phyloP scores from a whole-genome alignment of 1,139 yeast genomes.

The Nadsonia commutata region DNA sequence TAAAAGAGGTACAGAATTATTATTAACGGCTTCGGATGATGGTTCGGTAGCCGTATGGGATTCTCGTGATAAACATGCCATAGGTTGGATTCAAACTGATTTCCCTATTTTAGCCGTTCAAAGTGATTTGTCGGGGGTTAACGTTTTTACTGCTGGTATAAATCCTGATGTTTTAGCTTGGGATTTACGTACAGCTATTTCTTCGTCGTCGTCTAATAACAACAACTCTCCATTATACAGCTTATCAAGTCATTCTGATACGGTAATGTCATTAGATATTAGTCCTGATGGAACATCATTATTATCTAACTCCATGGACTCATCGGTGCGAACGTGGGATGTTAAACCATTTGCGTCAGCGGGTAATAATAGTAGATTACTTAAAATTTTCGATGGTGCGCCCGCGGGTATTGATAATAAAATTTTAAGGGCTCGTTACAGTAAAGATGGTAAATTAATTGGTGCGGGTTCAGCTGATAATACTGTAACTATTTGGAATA shows the following conservation, averaged over 20 bases:
- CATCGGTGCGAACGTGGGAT: slow-evolving; percentile 42
- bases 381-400: slow-evolving; percentile 39
- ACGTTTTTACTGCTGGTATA: slow-evolving; percentile 47
- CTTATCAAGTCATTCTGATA: slow-evolving; percentile 28
- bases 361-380: neutral
- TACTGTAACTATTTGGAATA: slow-evolving; percentile 47
- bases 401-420: slow-evolving; percentile 39
- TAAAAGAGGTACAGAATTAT: slow-evolving; percentile 21
- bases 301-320: slow-evolving; percentile 44
- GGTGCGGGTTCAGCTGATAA: slow-evolving; percentile 53
- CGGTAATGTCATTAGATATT: slow-evolving; percentile 39
- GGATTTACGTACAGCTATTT: slow-evolving; percentile 28
- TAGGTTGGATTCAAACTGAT: slow-evolving; percentile 27
- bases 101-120: slow-evolving; percentile 49
- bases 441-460: slow-evolving; percentile 26
- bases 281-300: slow-evolving; percentile 35
- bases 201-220: slow-evolving; percentile 1
- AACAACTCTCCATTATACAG: slow-evolving; percentile 26
- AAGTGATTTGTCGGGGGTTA: slow-evolving; percentile 25
- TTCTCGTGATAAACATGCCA: slow-evolving; percentile 33
- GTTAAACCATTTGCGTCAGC: slow-evolving; percentile 27
- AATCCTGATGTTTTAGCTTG: slow-evolving; percentile 48
- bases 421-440: slow-evolving; percentile 35
- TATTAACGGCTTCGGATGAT: slow-evolving; percentile 52
- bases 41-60: slow-evolving; percentile 52